Conservation (phyloP, 2,329 filamentous ascomycete genomes). For the Penicillium frequentans region DNA sequence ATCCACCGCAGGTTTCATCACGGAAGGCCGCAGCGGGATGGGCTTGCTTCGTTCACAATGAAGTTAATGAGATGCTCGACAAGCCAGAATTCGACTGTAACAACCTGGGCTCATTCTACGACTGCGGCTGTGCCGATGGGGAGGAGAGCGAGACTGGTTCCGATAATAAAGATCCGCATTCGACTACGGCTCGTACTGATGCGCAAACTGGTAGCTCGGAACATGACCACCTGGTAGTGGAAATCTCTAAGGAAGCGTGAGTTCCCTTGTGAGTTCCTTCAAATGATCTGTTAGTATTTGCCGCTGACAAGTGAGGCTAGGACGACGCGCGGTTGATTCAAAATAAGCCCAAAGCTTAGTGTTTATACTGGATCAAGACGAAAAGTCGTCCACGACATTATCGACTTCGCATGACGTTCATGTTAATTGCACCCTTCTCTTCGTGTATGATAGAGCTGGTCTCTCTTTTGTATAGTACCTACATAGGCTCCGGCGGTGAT, state of each 20-base stretch:
- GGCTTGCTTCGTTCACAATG: slow-evolving; percentile 67
- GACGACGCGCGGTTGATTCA: slow-evolving; percentile 5
- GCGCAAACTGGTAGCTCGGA: slow-evolving; percentile 3
- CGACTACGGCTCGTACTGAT: slow-evolving; percentile 8
- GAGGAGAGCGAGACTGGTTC: slow-evolving; percentile 36
- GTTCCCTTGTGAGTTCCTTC: slow-evolving; percentile 11
- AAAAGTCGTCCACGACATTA: background rate
- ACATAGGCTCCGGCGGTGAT: background rate
- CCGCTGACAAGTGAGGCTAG: background rate
- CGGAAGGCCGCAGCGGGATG: slow-evolving; percentile 63
- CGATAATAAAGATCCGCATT: slow-evolving; percentile 10
- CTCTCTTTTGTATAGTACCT: background rate
- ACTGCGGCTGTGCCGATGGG: slow-evolving; percentile 64
- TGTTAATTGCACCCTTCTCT: background rate
- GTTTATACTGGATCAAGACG: background rate
- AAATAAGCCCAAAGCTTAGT: background rate
- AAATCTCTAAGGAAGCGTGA: slow-evolving; percentile 39
- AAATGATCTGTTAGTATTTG: background rate
- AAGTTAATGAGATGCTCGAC: slow-evolving; percentile 62
- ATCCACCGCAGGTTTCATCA: slow-evolving; percentile 64
- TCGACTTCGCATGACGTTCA: background rate
- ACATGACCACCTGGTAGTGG: slow-evolving; percentile 28
- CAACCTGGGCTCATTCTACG: slow-evolving; percentile 66
- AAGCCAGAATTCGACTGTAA: slow-evolving; percentile 65
- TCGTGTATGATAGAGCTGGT: background rate